Percentiles rank a stretch among this genome's conserved stretches.
phyloP scores from a whole-genome alignment of 306 rosid species.

The Castanea crenata region DNA sequence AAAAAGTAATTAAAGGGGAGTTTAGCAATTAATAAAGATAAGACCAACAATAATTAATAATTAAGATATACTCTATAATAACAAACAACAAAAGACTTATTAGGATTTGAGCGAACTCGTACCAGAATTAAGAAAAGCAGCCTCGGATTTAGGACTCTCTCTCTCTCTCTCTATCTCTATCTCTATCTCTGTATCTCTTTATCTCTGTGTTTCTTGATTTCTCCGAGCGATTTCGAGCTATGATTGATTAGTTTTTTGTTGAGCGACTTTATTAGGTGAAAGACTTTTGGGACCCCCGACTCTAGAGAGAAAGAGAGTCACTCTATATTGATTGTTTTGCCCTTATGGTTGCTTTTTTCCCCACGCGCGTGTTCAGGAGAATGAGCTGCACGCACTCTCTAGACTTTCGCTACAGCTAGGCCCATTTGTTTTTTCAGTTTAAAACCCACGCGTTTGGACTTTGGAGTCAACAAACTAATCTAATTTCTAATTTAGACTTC shows the following conservation, averaged over 20 bases:
- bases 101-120: background rate
- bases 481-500: no score
- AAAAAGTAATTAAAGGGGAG: slow-evolving; percentile 1
- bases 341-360: background rate
- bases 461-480: no score
- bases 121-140: slow-evolving; percentile 5
- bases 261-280: slow-evolving; percentile 10
- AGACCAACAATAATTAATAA: background rate
- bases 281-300: slow-evolving; percentile 2
- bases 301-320: no score
- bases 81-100: no score
- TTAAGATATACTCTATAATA: no score
- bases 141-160: background rate
- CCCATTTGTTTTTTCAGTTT: no score
- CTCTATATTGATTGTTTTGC: no score
- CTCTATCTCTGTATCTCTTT: background rate
- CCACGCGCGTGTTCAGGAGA: slow-evolving; percentile 20
- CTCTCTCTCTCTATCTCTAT: background rate
- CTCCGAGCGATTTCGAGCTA: background rate
- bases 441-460: no score
- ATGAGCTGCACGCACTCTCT: background rate
- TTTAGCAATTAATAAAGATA: background rate
- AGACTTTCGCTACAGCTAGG: no score
- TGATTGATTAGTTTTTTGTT: slow-evolving; percentile 5
- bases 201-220: background rate